These are phyloP conservation scores for Pisolithus marmoratus DNA, from an alignment of 768 basidiomycete species.

Conservation along the genomic window DNA sequence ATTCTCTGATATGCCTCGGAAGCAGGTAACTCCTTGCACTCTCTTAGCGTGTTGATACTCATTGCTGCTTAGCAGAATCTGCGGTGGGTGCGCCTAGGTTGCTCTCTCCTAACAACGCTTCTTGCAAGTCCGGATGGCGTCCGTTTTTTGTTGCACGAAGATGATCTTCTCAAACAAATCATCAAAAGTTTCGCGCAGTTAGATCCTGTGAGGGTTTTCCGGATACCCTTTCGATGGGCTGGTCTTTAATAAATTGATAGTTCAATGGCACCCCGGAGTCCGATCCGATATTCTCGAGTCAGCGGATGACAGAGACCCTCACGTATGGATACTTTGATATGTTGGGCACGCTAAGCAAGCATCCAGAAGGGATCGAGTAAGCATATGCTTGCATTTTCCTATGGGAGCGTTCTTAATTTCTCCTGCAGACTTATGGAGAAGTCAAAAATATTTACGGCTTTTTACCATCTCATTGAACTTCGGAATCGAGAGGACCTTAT, in stretches of 20 bases:
- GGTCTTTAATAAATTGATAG: constrained; percentile 30
- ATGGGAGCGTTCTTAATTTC: not conserved
- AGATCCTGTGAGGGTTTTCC: constrained; percentile 63
- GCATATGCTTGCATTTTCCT: not conserved
- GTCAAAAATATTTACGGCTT: constrained; percentile 89
- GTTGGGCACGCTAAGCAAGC: constrained; percentile 86
- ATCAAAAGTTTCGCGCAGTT: constrained; percentile 85
- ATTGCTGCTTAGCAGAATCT: constrained; percentile 49
- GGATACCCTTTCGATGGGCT: not conserved
- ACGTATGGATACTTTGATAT: constrained; percentile 94
- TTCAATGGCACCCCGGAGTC: constrained; percentile 67
- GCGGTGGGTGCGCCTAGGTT: constrained; percentile 86
- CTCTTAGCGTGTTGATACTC: constrained; percentile 2
- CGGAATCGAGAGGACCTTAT: constrained; percentile 89
- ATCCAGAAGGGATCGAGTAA: constrained; percentile 84
- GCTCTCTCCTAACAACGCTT: constrained; percentile 74
- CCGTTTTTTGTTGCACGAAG: constrained; percentile 74
- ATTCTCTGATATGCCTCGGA: constrained; percentile 77
- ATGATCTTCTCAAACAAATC: constrained; percentile 79
- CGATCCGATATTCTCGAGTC: constrained; percentile 81
- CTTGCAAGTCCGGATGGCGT: constrained; percentile 80
- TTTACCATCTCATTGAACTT: constrained; percentile 92
- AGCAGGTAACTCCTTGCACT: constrained; percentile 41
- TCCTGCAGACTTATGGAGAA: constrained; percentile 73
- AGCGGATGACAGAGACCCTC: constrained; percentile 73